Conservation (phyloP, 2,329 filamentous ascomycete species). For the Microdochium nivale region DNA sequence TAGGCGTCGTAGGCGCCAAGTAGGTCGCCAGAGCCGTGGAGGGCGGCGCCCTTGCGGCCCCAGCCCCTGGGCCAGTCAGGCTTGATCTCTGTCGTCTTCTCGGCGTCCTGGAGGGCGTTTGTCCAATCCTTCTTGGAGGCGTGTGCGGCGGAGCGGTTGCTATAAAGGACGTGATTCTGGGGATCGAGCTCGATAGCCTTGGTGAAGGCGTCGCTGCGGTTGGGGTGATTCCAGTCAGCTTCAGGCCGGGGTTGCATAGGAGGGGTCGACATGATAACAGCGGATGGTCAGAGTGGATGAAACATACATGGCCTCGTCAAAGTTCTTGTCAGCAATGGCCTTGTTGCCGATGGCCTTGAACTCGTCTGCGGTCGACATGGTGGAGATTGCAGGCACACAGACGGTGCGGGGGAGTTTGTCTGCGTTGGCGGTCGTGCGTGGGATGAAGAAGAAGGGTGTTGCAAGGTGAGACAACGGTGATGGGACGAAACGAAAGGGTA, state of each 20-base stretch:
- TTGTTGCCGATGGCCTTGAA: constrained; percentile 98
- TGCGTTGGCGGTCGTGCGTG: neutral
- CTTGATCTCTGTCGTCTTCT: constrained; percentile 90
- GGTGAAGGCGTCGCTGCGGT: constrained; percentile 77
- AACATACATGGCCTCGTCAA: constrained; percentile 86
- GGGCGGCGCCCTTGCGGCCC: constrained; percentile 84
- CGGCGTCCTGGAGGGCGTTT: constrained; percentile 78
- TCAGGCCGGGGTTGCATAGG: no score
- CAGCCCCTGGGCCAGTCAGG: constrained; percentile 97
- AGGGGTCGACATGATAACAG: neutral
- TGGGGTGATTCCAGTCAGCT: neutral
- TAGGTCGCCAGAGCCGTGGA: constrained; percentile 81
- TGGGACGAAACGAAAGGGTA: no score
- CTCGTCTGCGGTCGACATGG: constrained; percentile 59
- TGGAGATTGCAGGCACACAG: constrained; percentile 1
- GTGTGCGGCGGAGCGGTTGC: constrained; percentile 83
- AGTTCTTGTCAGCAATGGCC: constrained; percentile 96
- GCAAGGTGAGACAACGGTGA: neutral
- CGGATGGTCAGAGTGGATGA: constrained; percentile 1
- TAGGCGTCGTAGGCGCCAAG: constrained; percentile 82
- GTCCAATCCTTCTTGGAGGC: constrained; percentile 86
- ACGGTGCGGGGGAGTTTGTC: neutral
- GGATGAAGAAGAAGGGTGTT: neutral
- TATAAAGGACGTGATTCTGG: constrained; percentile 92
- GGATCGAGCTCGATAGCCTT: constrained; percentile 85